Evolutionary conservation across 108 stramenopile genomes (phyloP).

Genomic region (Fistulifera solaris): DNA sequence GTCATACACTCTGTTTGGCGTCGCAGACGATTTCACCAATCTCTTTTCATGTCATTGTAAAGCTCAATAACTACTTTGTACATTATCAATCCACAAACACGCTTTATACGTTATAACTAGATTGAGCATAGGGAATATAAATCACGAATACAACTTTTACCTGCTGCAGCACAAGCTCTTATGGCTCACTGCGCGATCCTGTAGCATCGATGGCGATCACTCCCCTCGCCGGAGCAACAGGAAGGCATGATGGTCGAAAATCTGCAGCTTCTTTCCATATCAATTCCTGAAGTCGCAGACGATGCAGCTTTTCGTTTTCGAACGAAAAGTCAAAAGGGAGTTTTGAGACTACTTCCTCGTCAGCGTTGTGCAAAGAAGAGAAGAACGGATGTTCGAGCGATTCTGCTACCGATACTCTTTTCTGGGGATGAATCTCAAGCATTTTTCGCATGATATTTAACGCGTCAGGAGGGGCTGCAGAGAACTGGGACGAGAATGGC

Average conservation of each 20-base stretch:
- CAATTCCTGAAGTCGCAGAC: constrained; percentile 71
- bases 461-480: constrained; percentile 66
- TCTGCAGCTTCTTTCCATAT: constrained; percentile 87
- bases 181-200: no score
- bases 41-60: no score
- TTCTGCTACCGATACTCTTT: constrained; percentile 83
- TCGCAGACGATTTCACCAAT: no score
- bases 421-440: constrained; percentile 87
- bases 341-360: constrained; percentile 73
- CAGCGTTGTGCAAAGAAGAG: constrained; percentile 69
- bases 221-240: constrained; percentile 34
- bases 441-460: constrained; percentile 85
- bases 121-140: no score
- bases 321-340: constrained; percentile 72
- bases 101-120: no score
- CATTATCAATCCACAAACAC: no score
- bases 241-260: constrained; percentile 74
- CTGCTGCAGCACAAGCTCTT: no score
- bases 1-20: no score
- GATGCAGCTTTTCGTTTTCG: constrained; percentile 76
- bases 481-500: constrained; percentile 62
- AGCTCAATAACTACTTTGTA: no score
- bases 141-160: no score
- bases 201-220: no score
- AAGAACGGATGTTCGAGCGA: constrained; percentile 92